Conservation (phyloP, 2,329 filamentous ascomycete species). For the Coniochaeta prunicola region DNA sequence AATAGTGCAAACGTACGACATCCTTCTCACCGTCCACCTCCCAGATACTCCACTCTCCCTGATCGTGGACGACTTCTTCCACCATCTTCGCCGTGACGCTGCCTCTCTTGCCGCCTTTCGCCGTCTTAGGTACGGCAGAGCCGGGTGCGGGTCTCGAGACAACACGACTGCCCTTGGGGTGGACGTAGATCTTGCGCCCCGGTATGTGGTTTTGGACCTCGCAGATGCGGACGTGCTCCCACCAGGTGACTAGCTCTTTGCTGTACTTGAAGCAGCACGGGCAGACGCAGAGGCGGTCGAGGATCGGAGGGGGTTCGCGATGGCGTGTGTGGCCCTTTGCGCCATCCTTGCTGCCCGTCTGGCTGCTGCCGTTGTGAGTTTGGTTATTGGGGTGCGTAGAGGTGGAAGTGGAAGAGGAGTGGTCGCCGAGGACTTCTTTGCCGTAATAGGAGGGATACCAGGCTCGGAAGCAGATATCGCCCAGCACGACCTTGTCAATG, state of each 20-base stretch:
- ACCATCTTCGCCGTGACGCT: conserved; percentile 23
- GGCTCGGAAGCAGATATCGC: conserved; percentile 74
- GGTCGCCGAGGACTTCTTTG: conserved; percentile 58
- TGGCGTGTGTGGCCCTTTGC: conserved; percentile 20
- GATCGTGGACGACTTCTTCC: conserved; percentile 41
- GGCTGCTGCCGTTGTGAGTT: conserved; percentile 5
- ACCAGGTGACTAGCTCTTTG: conserved; percentile 51
- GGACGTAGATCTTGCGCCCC: conserved; percentile 67
- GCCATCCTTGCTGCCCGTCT: conserved; percentile 16
- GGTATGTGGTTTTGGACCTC: conserved; percentile 44
- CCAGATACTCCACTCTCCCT: conserved; percentile 79
- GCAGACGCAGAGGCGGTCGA: conserved; percentile 76
- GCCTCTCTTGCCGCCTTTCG: conserved; percentile 29
- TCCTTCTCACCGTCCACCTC: conserved; percentile 87
- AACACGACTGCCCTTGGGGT: conserved; percentile 39
- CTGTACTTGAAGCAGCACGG: conserved; percentile 93
- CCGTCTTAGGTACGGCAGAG: neutral
- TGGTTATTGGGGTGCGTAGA: neutral
- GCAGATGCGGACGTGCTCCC: conserved; percentile 52
- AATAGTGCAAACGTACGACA: conserved; percentile 44
- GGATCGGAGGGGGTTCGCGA: conserved; percentile 30
- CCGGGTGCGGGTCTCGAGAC: conserved; percentile 24
- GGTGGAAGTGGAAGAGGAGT: conserved; percentile 13
- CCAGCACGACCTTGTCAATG: conserved; percentile 79
- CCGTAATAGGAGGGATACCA: conserved; percentile 92